Conservation (phyloP, 768 basidiomycete genomes). For the Phylloporus rhodoxanthus region DNA sequence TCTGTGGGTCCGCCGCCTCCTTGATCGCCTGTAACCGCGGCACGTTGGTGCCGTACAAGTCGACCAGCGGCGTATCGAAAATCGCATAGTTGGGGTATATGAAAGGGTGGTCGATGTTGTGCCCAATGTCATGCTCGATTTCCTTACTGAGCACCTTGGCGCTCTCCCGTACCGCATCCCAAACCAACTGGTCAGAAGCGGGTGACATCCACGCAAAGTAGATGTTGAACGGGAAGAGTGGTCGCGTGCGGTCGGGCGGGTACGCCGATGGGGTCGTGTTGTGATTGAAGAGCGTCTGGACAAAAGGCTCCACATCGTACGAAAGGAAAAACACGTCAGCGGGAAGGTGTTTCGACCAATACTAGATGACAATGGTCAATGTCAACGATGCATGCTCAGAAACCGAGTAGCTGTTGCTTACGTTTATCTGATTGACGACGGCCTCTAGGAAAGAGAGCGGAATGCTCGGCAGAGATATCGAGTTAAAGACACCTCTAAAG, state of each 20-base stretch:
- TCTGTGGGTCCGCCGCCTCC: conserved; percentile 42
- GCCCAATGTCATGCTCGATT: conserved; percentile 33
- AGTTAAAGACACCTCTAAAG: conserved; percentile 5
- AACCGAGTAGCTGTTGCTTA: conserved; percentile 1
- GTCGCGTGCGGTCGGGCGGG: conserved; percentile 36
- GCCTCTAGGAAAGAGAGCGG: conserved; percentile 12
- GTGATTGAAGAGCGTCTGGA: conserved; percentile 36
- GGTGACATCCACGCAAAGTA: conserved; percentile 27
- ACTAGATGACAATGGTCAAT: background rate
- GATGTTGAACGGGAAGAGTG: conserved; percentile 41
- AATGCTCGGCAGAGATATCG: conserved; percentile 4
- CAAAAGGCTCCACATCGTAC: conserved; percentile 46
- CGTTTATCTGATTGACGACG: conserved; percentile 12
- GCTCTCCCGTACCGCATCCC: conserved; percentile 34
- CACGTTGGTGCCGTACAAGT: conserved; percentile 43
- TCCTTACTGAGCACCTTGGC: conserved; percentile 33
- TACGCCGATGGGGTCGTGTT: conserved; percentile 37
- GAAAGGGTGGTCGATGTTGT: conserved; percentile 32
- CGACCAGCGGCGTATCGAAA: conserved; percentile 40
- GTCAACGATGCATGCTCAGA: background rate
- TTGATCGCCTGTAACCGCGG: conserved; percentile 38
- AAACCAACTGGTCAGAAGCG: conserved; percentile 14
- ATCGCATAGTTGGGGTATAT: conserved; percentile 58
- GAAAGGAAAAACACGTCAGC: conserved; percentile 1
- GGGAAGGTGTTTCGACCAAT: conserved; percentile 3